These are phyloP conservation scores for Colletotrichum eremochloae DNA, from an alignment of 2,329 filamentous ascomycete species.

Conservation along the genomic window DNA sequence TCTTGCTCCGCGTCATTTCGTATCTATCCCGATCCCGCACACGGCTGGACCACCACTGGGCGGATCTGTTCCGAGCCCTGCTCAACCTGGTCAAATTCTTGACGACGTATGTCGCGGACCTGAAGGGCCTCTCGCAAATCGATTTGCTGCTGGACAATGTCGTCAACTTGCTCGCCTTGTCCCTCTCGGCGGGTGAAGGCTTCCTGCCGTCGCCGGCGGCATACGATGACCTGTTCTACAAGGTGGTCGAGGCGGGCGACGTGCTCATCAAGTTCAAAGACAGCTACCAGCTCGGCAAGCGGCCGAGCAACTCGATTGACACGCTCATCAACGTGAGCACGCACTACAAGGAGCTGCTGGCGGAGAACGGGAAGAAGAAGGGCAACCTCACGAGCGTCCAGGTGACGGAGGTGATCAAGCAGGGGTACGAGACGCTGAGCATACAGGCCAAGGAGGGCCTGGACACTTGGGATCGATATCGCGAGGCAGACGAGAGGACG, in stretches of 20 bases:
- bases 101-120: constrained; percentile 84
- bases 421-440: constrained; percentile 94
- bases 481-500: constrained; percentile 87
- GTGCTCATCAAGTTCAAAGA: constrained; percentile 85
- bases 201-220: constrained; percentile 89
- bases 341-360: constrained; percentile 89
- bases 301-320: constrained; percentile 79
- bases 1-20: constrained; percentile 85
- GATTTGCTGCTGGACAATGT: constrained; percentile 81
- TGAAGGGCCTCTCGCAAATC: constrained; percentile 78
- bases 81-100: constrained; percentile 91
- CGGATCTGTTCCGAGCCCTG: constrained; percentile 91
- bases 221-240: constrained; percentile 99
- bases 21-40: constrained; percentile 86
- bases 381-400: constrained; percentile 84
- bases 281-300: constrained; percentile 73
- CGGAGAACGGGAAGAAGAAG: constrained; percentile 64
- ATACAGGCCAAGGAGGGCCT: constrained; percentile 90
- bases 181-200: constrained; percentile 87
- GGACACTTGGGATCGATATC: constrained; percentile 86
- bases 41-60: constrained; percentile 91
- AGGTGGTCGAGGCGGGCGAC: constrained; percentile 92
- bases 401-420: constrained; percentile 92
- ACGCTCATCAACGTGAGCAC: constrained; percentile 85
- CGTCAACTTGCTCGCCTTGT: constrained; percentile 85